Conservation (phyloP, 192 early-diverging fungal genomes). For the Coemansia sp. region DNA sequence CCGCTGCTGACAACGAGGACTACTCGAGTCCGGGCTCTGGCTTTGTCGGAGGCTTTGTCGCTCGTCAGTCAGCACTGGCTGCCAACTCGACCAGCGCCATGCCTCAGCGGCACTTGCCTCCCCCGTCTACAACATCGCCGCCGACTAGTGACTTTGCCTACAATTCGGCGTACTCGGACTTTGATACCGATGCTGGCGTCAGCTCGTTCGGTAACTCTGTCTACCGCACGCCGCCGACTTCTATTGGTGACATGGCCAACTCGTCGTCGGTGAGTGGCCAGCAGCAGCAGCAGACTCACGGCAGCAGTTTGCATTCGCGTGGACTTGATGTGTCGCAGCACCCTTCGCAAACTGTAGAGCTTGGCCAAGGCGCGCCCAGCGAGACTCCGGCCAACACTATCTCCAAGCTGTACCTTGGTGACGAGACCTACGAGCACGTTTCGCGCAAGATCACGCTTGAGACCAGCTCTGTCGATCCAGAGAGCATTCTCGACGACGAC, state of each 20-base stretch:
- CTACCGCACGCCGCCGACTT: slow-evolving; percentile 49
- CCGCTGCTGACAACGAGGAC: slow-evolving; percentile 4
- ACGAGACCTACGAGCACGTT: slow-evolving; percentile 36
- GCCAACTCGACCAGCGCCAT: slow-evolving; percentile 6
- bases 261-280: slow-evolving; percentile 8
- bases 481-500: slow-evolving; percentile 36
- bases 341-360: slow-evolving; percentile 4
- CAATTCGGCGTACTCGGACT: slow-evolving; percentile 32
- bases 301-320: background rate
- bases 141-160: slow-evolving; percentile 27
- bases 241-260: slow-evolving; percentile 30
- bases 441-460: slow-evolving; percentile 36
- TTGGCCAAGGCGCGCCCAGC: slow-evolving; percentile 23
- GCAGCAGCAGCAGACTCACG: background rate
- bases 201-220: slow-evolving; percentile 45
- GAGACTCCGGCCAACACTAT: slow-evolving; percentile 43
- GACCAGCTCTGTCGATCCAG: slow-evolving; percentile 40
- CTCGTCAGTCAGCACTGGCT: slow-evolving; percentile 1
- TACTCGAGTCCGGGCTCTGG: slow-evolving; percentile 28
- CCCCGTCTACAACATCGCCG: slow-evolving; percentile 1
- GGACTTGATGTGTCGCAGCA: background rate
- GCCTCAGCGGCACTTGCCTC: background rate
- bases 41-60: slow-evolving; percentile 3
- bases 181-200: slow-evolving; percentile 44
- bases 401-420: slow-evolving; percentile 39